These are phyloP conservation scores for Talaromyces sp. DNA, from an alignment of 2,329 filamentous ascomycete genomes.

Conservation along the genomic window DNA sequence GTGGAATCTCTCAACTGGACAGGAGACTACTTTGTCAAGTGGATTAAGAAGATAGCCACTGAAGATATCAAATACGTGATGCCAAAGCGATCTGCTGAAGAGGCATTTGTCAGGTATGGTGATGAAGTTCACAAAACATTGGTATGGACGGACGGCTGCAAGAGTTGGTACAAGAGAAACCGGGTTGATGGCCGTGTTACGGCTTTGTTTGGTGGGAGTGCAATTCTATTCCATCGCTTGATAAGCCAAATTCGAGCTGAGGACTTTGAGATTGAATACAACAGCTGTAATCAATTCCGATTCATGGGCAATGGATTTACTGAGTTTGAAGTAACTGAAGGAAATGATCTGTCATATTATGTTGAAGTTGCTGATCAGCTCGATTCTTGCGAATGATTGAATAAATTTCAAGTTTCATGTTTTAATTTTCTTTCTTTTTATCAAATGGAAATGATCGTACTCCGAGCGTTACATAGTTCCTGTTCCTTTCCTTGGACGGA, in stretches of 20 bases:
- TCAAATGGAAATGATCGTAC: no score
- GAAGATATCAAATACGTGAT: constrained; percentile 36
- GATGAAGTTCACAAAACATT: constrained; percentile 51
- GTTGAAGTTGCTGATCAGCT: constrained; percentile 5
- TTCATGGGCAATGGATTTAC: constrained; percentile 10
- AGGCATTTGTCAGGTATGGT: constrained; percentile 53
- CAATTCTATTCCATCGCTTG: constrained; percentile 36
- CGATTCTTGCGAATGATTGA: background rate
- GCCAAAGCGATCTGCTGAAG: constrained; percentile 40
- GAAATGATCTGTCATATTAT: constrained; percentile 6
- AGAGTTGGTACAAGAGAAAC: constrained; percentile 58
- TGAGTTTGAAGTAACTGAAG: constrained; percentile 7
- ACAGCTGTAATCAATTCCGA: constrained; percentile 2
- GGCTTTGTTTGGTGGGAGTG: constrained; percentile 50
- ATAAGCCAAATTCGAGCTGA: constrained; percentile 5
- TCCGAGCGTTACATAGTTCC: no score
- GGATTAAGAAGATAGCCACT: constrained; percentile 34
- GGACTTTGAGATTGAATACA: constrained; percentile 9
- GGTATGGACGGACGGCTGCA: constrained; percentile 41
- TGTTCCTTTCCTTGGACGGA: background rate
- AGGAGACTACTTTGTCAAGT: constrained; percentile 35
- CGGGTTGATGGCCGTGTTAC: constrained; percentile 48
- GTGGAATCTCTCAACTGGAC: constrained; percentile 27
- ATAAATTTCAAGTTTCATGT: no score
- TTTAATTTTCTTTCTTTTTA: no score